Evolutionary conservation across 352 stramenopile species (phyloP), one percentile per base, ranked within the genome.

Genomic region (Phytophthora ramorum): DNA sequence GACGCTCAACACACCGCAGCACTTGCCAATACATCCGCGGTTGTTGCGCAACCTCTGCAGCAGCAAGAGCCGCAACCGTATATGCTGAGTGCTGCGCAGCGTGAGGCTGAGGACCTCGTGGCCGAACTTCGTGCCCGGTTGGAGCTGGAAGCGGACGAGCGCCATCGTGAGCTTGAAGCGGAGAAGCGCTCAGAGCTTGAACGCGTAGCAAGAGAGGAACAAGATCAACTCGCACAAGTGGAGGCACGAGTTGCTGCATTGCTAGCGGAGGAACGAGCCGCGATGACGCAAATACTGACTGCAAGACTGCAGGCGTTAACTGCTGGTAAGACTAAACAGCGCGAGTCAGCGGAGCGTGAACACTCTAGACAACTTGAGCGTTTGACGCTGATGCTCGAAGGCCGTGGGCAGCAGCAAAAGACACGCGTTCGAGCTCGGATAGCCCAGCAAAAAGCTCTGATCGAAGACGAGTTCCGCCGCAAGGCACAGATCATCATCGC

Each of bases 381-480:
- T 30, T 44, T 90, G 9, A 54, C 77, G 3, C 44, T 89, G 19
- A 87, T 88, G 81, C 76, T 90, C 10, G 75, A 73, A 52, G 73
- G 66, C 1, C 60, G 65, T 17, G 73, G 63, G 32, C 59, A 59
- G 4, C 75, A 63, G 37, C 73, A 76, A 26, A 60, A 53, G 16
- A 50, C 53, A 28, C 73, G 72, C 0, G 55, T 85, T 19, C 54
- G 47, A 35, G 49, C 44, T 46, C 51, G 64, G 0, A 58, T 63
- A 7, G 58, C 45, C 2, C 75, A 77, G 56, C 65, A 75, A 22
- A 56, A 52, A 1, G 38, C 48, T 9, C 38, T 82, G 49, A 32
- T 89, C n/a, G 78, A 89, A 49, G 67, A 89, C 17, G 83, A 89
- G 45, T 88, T 73, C 28, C 48, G 64, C 1, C 76, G 78, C 8